A percentile compares a stretch with the other conserved stretches of the same genome.
Evolutionary conservation across 2,329 filamentous ascomycete genomes (phyloP).

Genomic region (Alternaria viburni): DNA sequence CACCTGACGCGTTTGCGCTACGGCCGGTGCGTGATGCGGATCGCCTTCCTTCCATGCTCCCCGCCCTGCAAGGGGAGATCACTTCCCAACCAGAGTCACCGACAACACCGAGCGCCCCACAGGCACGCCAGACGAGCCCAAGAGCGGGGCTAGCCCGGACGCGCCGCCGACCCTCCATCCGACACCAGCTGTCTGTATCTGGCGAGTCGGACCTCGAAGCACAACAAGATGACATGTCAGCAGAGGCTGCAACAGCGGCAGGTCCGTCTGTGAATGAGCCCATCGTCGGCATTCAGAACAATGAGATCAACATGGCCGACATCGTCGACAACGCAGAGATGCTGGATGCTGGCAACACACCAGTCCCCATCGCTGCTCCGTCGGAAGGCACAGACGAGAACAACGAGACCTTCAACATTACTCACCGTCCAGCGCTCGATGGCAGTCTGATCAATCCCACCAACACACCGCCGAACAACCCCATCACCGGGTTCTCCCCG

Average conservation of each 20-base stretch:
- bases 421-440: conserved; percentile 81
- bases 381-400: conserved; percentile 81
- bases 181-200: conserved; percentile 86
- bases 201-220: conserved; percentile 81
- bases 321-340: conserved; percentile 84
- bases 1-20: conserved; percentile 71
- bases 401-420: conserved; percentile 87
- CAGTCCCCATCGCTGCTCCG: conserved; percentile 76
- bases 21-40: conserved; percentile 86
- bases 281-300: conserved; percentile 78
- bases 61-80: conserved; percentile 68
- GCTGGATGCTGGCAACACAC: conserved; percentile 71
- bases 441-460: conserved; percentile 80
- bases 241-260: conserved; percentile 77
- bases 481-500: conserved; percentile 73
- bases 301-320: conserved; percentile 83
- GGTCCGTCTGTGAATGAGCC: conserved; percentile 73
- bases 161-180: conserved; percentile 80
- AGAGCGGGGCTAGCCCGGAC: conserved; percentile 58
- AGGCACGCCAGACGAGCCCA: conserved; percentile 45
- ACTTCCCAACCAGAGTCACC: conserved; percentile 83
- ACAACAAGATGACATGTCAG: conserved; percentile 80
- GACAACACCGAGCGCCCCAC: conserved; percentile 51
- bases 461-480: conserved; percentile 64
- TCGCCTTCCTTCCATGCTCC: conserved; percentile 84